Base-by-base conservation (phyloP, 23 red algal genomes). In the Cyanidiococcus yangmingshanensis region DNA sequence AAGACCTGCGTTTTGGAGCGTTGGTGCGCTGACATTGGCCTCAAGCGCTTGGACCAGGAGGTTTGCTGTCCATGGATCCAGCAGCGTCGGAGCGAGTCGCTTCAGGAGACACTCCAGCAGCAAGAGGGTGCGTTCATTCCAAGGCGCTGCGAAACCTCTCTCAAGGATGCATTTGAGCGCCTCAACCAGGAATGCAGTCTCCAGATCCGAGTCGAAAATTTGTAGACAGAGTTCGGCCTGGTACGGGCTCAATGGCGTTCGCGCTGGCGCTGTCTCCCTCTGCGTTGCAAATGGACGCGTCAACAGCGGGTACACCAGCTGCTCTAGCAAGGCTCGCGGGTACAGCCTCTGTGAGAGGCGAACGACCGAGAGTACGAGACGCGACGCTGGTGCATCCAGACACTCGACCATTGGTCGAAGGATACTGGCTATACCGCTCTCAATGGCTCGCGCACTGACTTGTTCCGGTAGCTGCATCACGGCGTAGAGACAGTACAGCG, bases 151-250 rank as follows among this genome's bases (percentile, higher is more conserved):
- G 7, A 71, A 29, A 7, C 7, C 12, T 29, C 63, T 12, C 32
- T 35, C n/a, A 12, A 71, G 63, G 16, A 35, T 17, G 3, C 32
- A 12, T 2, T 25, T 3, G 21, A 71, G n/a, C n/a, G 32, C 32
- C 32, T 71, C 63, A 29, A 12, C 12, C n/a, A 2, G 63, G 27
- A 71, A 35, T 29, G 63, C 63, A 7, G 45, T 7, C 45, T 54
- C 45, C 45, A 7, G 21, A 21, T 54, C 45, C 63, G 3, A 12
- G 12, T 35, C n/a, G n/a, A 71, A 29, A 7, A 71, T 25, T 7
- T 35, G 63, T 3, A 71, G 16, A 71, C 63, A 71, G n/a, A 71
- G n/a, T 7, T 71, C 63, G 63, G 63, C 63, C 32, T 71, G 63
- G 3, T 12, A 29, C 16, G 63, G 16, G 27, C n/a, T 29, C 63